These are phyloP conservation scores for Trichoderma semiorbis DNA, from an alignment of 2,329 filamentous ascomycete species.

Conservation along the genomic window DNA sequence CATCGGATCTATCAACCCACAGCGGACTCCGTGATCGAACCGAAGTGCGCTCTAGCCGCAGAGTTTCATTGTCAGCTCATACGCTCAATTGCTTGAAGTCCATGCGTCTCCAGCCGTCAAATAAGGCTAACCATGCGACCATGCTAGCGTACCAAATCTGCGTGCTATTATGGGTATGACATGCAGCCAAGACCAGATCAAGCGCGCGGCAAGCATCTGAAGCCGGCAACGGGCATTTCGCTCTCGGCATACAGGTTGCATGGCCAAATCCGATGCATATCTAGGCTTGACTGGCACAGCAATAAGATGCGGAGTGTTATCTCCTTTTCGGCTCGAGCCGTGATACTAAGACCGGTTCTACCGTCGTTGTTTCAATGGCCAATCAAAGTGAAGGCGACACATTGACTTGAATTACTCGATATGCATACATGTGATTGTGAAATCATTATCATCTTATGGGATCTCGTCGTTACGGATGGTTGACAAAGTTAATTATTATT, in stretches of 20 bases:
- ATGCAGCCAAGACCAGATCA: background rate
- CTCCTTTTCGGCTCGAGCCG: background rate
- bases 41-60: background rate
- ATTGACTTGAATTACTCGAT: background rate
- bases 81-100: background rate
- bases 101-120: background rate
- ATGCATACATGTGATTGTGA: background rate
- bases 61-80: background rate
- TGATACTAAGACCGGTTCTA: accelerated
- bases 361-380: background rate
- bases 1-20: background rate
- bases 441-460: background rate
- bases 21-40: background rate
- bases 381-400: background rate
- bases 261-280: background rate
- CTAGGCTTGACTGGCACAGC: background rate
- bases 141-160: background rate
- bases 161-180: background rate
- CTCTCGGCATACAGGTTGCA: background rate
- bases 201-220: background rate
- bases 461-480: background rate
- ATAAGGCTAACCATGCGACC: background rate
- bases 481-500: background rate
- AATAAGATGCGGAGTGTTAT: background rate
- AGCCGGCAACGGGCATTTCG: background rate